These are phyloP conservation scores for Torulaspora globosa DNA, from an alignment of 1,139 yeast genomes.

Conservation along the genomic window DNA sequence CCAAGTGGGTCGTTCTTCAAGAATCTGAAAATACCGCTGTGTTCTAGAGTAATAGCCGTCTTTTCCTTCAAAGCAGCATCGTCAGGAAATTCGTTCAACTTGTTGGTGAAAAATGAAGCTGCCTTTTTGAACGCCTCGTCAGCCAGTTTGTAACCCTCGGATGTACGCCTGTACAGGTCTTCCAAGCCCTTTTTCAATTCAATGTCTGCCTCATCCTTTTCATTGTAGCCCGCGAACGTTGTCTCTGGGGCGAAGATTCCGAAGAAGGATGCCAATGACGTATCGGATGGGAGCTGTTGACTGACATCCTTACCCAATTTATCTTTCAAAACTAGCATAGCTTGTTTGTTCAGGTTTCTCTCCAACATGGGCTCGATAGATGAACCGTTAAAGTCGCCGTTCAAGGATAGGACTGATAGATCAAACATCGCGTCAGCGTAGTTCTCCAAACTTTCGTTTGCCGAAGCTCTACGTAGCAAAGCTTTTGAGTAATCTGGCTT, in stretches of 20 bases:
- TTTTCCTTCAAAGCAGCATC: slow-evolving; percentile 38
- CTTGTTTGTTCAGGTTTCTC: slow-evolving; percentile 76
- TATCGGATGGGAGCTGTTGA: slow-evolving; percentile 73
- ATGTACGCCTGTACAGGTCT: slow-evolving; percentile 58
- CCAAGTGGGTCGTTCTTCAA: slow-evolving; percentile 67
- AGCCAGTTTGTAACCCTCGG: slow-evolving; percentile 71
- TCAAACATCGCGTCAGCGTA: slow-evolving; percentile 88
- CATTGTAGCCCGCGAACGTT: slow-evolving; percentile 37
- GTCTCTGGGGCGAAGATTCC: slow-evolving; percentile 48
- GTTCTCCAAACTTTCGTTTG: slow-evolving; percentile 75
- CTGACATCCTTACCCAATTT: slow-evolving; percentile 47
- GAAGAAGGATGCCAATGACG: slow-evolving; percentile 80
- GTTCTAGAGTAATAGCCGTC: slow-evolving; percentile 77
- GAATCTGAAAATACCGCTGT: slow-evolving; percentile 76
- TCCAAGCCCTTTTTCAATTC: slow-evolving; percentile 65
- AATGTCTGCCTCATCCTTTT: slow-evolving; percentile 55
- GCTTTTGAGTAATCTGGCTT: slow-evolving; percentile 92
- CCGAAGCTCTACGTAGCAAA: slow-evolving; percentile 73
- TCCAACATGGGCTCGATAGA: slow-evolving; percentile 79
- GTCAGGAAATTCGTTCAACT: slow-evolving; percentile 34
- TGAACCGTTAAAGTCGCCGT: slow-evolving; percentile 75
- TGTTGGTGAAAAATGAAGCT: slow-evolving; percentile 48
- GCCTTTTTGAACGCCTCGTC: slow-evolving; percentile 68
- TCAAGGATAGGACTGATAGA: slow-evolving; percentile 75
- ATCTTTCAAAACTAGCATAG: slow-evolving; percentile 61